Conservation (phyloP, 257 asterid species). For the Solanum bukasovii region DNA sequence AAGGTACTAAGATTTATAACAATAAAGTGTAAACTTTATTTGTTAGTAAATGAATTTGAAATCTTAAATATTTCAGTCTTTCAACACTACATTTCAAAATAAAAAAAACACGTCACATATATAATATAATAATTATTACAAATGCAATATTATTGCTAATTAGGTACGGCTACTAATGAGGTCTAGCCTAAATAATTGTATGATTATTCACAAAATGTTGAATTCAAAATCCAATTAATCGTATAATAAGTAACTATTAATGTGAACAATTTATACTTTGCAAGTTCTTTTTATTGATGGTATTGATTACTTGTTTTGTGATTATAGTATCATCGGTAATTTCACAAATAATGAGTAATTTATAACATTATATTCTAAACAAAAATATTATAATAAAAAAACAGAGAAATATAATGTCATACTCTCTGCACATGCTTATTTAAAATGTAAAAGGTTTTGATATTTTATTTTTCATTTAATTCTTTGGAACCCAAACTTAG, state of each 20-base stretch:
- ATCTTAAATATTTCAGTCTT: neutral
- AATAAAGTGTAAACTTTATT: neutral
- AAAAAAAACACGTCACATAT: neutral
- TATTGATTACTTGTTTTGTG: neutral
- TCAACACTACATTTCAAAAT: neutral
- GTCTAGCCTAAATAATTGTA: neutral
- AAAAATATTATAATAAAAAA: neutral
- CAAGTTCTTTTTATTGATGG: neutral
- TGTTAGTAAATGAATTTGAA: neutral
- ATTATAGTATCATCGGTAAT: neutral
- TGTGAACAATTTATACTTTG: neutral
- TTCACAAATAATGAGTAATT: neutral
- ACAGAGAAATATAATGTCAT: neutral
- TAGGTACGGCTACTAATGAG: neutral
- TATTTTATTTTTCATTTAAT: neutral
- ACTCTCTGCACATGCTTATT: neutral
- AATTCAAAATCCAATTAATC: neutral
- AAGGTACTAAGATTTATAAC: neutral
- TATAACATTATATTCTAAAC: neutral
- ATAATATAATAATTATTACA: neutral
- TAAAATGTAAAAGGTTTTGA: neutral
- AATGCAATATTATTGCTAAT: neutral
- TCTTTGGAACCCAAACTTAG: neutral
- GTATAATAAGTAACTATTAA: neutral
- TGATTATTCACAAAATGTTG: neutral